Base-by-base conservation (phyloP, 2,329 filamentous ascomycete species). In the Claviceps cyperi region DNA sequence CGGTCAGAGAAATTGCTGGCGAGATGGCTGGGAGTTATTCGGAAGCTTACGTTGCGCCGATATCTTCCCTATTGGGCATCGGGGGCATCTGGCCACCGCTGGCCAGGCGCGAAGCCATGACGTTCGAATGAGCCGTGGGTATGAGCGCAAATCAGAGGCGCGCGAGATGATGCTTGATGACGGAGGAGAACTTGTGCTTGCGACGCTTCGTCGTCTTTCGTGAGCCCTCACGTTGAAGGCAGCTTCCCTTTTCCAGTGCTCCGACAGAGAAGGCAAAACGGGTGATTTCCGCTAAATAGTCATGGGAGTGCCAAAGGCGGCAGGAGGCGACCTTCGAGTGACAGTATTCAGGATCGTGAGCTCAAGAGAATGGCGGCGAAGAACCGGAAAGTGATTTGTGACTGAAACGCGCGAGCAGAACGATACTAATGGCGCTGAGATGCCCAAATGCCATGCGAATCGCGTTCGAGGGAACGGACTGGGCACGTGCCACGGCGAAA, bases 21-120 rank as follows among this genome's bases (percentile, higher is more conserved):
- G 7, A 48, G n/a, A 9, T 35, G 7, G 24, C n/a, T 17, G 43
- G 17, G 35, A 19, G 17, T 28, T 11, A 36, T 32, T 38, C 14
- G 13, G 43, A 43, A 50, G 60, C 63, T 58, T 63, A 74, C 71
- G 73, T 76, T 51, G 72, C 70, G 35, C 65, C 68, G 55, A 78
- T 76, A 58, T 82, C 79, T 66, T 83, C 80, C 56, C 75, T 69
- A 60, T 79, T 79, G 14, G 78, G 78, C 47, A 75, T 69, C 56
- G 74, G 71, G 53, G 77, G 76, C 76, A 80, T 79, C 58, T 66
- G 66, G 47, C 58, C 64, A 49, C 62, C 50, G 49, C 57, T 55
- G 56, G 59, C 62, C 60, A 64, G 67, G 53, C 60, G 65, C 46
- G 65, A 54, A 44, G 64, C 58, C 66, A 68, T 68, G 19, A 37